phyloP scores from a whole-genome alignment of 202 grass and related monocot genomes.

The Setaria italica region DNA sequence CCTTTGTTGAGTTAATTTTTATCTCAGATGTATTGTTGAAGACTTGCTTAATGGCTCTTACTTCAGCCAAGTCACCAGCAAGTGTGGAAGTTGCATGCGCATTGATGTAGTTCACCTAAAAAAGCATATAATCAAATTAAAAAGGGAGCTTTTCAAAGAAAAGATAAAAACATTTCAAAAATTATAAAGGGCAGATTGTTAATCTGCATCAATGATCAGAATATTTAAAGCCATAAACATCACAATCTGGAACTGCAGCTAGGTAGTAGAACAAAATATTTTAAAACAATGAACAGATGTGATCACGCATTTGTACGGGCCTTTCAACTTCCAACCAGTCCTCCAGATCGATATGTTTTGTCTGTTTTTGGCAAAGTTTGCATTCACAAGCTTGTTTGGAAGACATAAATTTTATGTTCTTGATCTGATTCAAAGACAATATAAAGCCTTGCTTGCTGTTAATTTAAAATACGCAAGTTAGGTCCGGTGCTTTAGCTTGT shows the following conservation, averaged over 20 bases:
- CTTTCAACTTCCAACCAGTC: no score
- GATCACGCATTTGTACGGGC: no score
- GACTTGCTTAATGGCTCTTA: conserved; percentile 93
- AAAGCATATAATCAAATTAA: conserved; percentile 17
- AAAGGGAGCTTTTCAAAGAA: neutral
- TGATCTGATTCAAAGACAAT: no score
- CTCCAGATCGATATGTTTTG: no score
- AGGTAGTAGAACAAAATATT: neutral
- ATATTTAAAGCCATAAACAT: neutral
- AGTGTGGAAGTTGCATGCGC: conserved; percentile 97
- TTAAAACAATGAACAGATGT: no score
- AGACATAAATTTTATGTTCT: no score
- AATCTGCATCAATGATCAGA: conserved; percentile 23
- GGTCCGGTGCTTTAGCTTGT: no score
- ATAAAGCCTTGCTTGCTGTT: no score
- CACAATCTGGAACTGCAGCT: neutral
- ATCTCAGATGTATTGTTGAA: conserved; percentile 83
- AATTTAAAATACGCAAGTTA: no score
- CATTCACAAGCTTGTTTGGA: no score
- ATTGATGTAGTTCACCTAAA: conserved; percentile 97
- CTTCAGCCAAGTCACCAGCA: conserved; percentile 88
- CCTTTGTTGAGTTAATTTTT: conserved; percentile 98
- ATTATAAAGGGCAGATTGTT: neutral
- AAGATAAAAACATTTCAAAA: no score
- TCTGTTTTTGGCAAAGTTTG: no score